Evolutionary conservation across 2,329 filamentous ascomycete genomes (phyloP), one percentile per base, ranked within the genome.

Genomic region (Akanthomyces dipterigenus): DNA sequence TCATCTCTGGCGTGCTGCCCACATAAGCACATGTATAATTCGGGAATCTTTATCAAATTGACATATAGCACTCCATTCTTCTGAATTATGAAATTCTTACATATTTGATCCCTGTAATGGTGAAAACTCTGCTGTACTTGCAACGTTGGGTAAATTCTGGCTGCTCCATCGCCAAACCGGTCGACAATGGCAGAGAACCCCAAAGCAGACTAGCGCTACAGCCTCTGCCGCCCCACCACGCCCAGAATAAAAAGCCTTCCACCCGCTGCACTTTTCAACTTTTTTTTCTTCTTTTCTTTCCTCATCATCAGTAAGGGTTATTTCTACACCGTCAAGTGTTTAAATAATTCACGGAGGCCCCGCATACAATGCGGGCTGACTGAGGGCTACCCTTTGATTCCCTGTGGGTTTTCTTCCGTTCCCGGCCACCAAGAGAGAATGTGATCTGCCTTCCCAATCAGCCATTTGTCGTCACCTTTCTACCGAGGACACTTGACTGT

Each of bases 371-470:
- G 78, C 77, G 79, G 78, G 78, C 80, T 80, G 79, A 58, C 79
- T 82, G 79, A 80, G 78, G 77, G 79, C 76, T 78, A 77, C 74
- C 70, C 72, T 63, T 67, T 68, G 64, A 68, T 70, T 70, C 71
- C 70, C 76, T 69, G 76, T 82, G 77, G 75, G 76, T 80, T 74
- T 79, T 74, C 78, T 76, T 80, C 79, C 79, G 79, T 82, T 82
- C 79, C 79, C 79, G 78, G 79, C 79, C 79, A 72, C 78, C 78
- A 67, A 77, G 63, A 82, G 67, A 64, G 74, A 60, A 77, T 69
- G 77, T 75, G 74, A 77, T 60, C 70, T 70, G 72, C 77, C 78
- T 78, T 79, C 77, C 72, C 74, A 74, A 76, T 70, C 76, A 79
- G 79, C 74, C 77, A 70, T 70, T 67, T 20, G 49, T 50, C 56